A percentile compares a stretch with the other conserved stretches of the same genome.
These are phyloP conservation scores for Phialocephala sp. DNA, from an alignment of 2,329 filamentous ascomycete genomes.

Conservation along the genomic window DNA sequence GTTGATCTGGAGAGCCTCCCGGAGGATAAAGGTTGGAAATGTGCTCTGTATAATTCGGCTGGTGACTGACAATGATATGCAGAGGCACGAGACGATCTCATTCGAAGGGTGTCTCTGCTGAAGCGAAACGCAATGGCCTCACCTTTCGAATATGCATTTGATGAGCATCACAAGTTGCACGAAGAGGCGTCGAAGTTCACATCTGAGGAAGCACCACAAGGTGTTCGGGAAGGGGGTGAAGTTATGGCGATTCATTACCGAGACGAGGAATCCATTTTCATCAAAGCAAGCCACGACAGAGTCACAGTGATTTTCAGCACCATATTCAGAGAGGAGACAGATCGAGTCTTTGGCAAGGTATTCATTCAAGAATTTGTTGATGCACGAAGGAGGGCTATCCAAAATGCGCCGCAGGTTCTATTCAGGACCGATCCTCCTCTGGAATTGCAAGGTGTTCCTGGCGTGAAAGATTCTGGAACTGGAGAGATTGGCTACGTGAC, in stretches of 20 bases:
- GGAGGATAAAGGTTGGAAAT: conserved; percentile 68
- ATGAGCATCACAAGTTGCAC: conserved; percentile 84
- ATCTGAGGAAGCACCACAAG: conserved; percentile 91
- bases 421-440: conserved; percentile 95
- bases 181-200: conserved; percentile 93
- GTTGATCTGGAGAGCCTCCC: conserved; percentile 90
- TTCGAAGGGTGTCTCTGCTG: conserved; percentile 85
- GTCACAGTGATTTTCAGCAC: conserved; percentile 99
- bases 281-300: conserved; percentile 96
- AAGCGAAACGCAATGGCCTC: conserved; percentile 99
- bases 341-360: conserved; percentile 95
- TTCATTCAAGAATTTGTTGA: conserved; percentile 99
- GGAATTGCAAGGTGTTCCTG: conserved; percentile 85
- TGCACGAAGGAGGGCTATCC: conserved; percentile 89
- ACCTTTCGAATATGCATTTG: conserved; percentile 95
- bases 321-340: conserved; percentile 96
- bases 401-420: conserved; percentile 96
- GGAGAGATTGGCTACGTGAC: conserved; percentile 97
- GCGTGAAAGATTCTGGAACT: conserved; percentile 75
- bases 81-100: conserved; percentile 84
- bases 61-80: conserved; percentile 17
- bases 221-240: conserved; percentile 84
- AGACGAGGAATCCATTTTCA: conserved; percentile 97
- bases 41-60: background rate
- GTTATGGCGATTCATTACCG: conserved; percentile 98